A percentile compares a stretch with the other conserved stretches of the same genome.
Evolutionary conservation across 768 basidiomycete species (phyloP).

Genomic region (Suillus plorans): DNA sequence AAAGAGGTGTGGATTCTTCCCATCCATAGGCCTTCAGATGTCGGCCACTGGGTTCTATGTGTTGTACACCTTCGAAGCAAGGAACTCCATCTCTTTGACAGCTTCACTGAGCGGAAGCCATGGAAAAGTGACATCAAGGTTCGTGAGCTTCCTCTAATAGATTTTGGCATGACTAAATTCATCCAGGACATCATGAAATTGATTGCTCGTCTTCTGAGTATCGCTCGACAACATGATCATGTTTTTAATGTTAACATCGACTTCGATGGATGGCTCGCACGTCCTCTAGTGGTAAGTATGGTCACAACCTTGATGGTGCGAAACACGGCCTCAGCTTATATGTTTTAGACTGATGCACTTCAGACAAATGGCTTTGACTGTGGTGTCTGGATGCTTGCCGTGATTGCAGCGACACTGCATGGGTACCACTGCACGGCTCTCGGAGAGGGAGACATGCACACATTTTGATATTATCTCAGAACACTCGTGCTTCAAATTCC

Average conservation of each 20-base stretch:
- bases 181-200: not conserved
- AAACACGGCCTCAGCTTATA: not conserved
- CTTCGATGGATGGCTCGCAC: not conserved
- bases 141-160: not conserved
- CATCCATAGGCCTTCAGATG: conserved; percentile 24
- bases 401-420: not conserved
- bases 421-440: conserved; percentile 4
- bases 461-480: not conserved
- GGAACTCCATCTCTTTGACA: conserved; percentile 32
- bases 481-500: not conserved
- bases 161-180: not conserved
- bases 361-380: conserved; percentile 22
- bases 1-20: conserved; percentile 36
- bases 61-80: conserved; percentile 10
- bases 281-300: not conserved
- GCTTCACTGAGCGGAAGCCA: conserved; percentile 16
- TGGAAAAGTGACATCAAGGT: conserved; percentile 7
- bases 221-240: not conserved
- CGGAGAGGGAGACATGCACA: conserved; percentile 2
- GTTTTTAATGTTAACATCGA: not conserved
- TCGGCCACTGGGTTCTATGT: conserved; percentile 34
- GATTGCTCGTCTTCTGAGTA: not conserved
- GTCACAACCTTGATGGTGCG: not conserved
- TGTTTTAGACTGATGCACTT: not conserved
- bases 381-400: conserved; percentile 22